Percentiles rank a stretch among this genome's conserved stretches.
phyloP scores from a whole-genome alignment of 2,329 filamentous ascomycete species.

The Sphaceloma murrayae region DNA sequence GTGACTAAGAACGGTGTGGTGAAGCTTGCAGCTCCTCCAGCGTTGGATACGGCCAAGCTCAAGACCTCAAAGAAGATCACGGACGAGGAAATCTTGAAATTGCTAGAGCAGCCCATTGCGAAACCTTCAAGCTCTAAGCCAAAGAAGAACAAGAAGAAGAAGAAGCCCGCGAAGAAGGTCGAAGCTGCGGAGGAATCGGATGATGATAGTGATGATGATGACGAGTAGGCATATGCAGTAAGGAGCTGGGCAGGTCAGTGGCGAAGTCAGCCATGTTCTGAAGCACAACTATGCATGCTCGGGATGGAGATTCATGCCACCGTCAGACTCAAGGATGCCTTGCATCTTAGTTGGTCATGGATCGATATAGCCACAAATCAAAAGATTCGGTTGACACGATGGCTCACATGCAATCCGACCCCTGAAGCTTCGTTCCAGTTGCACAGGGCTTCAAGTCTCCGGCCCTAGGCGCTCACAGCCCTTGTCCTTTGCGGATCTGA shows the following conservation, averaged over 20 bases:
- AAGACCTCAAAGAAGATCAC: slow-evolving; percentile 97
- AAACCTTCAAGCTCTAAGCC: slow-evolving; percentile 57
- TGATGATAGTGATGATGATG: slow-evolving; percentile 31
- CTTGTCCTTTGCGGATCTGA: no score
- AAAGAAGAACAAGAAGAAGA: slow-evolving; percentile 87
- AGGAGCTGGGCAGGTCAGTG: background rate
- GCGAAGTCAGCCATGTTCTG: background rate
- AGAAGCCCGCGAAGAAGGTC: slow-evolving; percentile 58
- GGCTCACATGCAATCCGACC: background rate
- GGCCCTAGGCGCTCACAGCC: no score
- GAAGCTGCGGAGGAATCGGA: slow-evolving; percentile 21
- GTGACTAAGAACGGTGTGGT: slow-evolving; percentile 97
- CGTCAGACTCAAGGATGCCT: no score
- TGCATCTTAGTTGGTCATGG: background rate
- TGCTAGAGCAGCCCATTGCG: slow-evolving; percentile 75
- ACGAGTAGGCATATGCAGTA: slow-evolving; percentile 23
- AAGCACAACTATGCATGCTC: background rate
- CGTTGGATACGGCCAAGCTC: slow-evolving; percentile 69
- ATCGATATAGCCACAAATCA: no score
- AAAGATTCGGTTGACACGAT: no score
- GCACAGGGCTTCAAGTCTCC: background rate
- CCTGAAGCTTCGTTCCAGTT: slow-evolving; percentile 3
- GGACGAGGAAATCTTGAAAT: slow-evolving; percentile 90
- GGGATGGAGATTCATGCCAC: no score
- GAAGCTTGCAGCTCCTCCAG: slow-evolving; percentile 67